Conservation (phyloP, 2,329 filamentous ascomycete species). For the Nigrospora osmanthi region DNA sequence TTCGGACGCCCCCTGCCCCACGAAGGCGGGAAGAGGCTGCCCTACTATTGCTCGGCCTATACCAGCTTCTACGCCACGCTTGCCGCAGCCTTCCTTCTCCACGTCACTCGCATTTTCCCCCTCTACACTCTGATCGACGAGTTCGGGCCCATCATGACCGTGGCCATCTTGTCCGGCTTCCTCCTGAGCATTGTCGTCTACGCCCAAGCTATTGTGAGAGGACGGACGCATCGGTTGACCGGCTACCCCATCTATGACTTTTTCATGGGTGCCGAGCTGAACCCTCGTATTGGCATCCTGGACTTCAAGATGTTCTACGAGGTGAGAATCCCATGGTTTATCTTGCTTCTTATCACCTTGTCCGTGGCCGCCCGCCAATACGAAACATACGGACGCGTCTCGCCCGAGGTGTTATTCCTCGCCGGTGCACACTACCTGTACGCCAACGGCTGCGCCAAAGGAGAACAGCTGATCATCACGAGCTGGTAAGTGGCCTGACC, state of each 20-base stretch:
- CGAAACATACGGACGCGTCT: constrained; percentile 77
- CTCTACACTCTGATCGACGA: constrained; percentile 90
- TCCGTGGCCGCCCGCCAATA: constrained; percentile 76
- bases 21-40: constrained; percentile 73
- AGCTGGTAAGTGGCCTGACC: constrained; percentile 50
- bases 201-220: constrained; percentile 73
- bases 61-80: constrained; percentile 85
- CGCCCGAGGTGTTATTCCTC: constrained; percentile 72
- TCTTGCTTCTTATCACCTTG: constrained; percentile 69
- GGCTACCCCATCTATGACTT: constrained; percentile 80
- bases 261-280: constrained; percentile 87
- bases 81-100: constrained; percentile 57
- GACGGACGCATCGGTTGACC: constrained; percentile 86
- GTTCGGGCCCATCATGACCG: constrained; percentile 86
- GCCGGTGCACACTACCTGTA: constrained; percentile 87
- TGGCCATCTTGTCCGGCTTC: constrained; percentile 90
- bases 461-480: constrained; percentile 81
- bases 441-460: constrained; percentile 86
- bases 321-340: constrained; percentile 87
- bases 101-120: constrained; percentile 78
- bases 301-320: constrained; percentile 98
- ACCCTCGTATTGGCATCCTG: constrained; percentile 75
- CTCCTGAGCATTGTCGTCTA: constrained; percentile 79
- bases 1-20: constrained; percentile 85
- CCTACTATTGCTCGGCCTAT: constrained; percentile 90